Percentiles rank a stretch among this genome's conserved stretches.
Conservation (phyloP, 2,329 filamentous ascomycete genomes). For the Sporothrix curviconia region DNA sequence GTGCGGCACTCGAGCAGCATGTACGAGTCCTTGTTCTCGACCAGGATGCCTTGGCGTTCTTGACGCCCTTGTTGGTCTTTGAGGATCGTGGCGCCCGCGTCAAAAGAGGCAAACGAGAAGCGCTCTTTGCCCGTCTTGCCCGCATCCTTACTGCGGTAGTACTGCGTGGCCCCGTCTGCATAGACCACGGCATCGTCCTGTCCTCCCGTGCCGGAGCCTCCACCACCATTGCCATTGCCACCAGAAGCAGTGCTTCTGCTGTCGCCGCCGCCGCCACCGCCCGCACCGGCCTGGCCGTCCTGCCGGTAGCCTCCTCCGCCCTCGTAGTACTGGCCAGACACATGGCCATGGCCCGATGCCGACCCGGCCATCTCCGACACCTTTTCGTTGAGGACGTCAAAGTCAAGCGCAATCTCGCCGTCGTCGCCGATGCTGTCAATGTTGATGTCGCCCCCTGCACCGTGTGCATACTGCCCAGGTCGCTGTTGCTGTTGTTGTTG, state of each 20-base stretch:
- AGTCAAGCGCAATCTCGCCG: constrained; percentile 64
- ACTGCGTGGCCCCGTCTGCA: constrained; percentile 44
- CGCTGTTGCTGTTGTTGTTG: constrained; percentile 3
- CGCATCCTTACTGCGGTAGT: constrained; percentile 77
- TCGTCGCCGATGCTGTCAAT: constrained; percentile 75
- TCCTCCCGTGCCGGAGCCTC: constrained; percentile 23
- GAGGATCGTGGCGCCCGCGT: constrained; percentile 86
- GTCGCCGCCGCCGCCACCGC: constrained; percentile 19
- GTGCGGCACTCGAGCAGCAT: constrained; percentile 89
- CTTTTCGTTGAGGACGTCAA: constrained; percentile 42
- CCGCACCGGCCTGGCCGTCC: constrained; percentile 6
- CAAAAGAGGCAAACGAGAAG: constrained; percentile 96
- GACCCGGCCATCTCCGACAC: constrained; percentile 37
- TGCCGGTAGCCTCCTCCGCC: constrained; percentile 26
- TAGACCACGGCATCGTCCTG: constrained; percentile 39
- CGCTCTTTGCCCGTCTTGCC: constrained; percentile 96
- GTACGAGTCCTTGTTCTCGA: constrained; percentile 98
- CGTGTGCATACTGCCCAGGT: background rate
- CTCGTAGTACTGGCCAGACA: constrained; percentile 19
- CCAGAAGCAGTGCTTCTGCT: constrained; percentile 23
- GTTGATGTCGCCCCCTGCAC: constrained; percentile 52
- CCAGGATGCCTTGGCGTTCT: constrained; percentile 83
- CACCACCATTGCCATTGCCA: too few relatives aligned
- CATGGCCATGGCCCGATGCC: constrained; percentile 22
- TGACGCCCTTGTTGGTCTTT: constrained; percentile 83